phyloP scores from a whole-genome alignment of 1,139 yeast species.

The Barnettozyma hawaiiensis region DNA sequence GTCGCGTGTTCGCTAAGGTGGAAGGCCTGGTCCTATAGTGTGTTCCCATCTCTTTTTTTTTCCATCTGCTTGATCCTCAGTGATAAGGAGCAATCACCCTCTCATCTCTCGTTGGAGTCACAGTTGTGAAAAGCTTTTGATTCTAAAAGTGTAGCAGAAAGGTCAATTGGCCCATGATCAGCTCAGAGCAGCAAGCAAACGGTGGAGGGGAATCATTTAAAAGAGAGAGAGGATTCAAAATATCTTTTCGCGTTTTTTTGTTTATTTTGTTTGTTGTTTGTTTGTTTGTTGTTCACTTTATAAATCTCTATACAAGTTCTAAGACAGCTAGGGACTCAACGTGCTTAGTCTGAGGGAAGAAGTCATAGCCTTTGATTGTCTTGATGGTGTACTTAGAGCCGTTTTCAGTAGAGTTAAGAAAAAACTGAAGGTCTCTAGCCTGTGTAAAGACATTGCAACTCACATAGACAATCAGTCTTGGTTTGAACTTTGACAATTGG shows the following conservation, averaged over 20 bases:
- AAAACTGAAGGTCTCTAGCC: conserved; percentile 74
- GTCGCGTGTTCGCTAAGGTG: not conserved
- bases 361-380: conserved; percentile 75
- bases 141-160: not conserved
- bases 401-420: conserved; percentile 48
- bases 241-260: no score
- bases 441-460: conserved; percentile 89
- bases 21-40: not conserved
- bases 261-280: no score
- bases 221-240: not conserved
- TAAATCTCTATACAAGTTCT: conserved; percentile 8
- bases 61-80: not conserved
- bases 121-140: not conserved
- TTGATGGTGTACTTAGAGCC: conserved; percentile 45
- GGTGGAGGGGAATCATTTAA: no score
- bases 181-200: not conserved
- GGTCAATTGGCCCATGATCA: not conserved
- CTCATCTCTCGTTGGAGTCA: not conserved
- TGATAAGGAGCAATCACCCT: not conserved
- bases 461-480: conserved; percentile 69
- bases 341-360: conserved; percentile 88
- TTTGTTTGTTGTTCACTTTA: no score
- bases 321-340: conserved; percentile 82
- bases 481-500: conserved; percentile 65
- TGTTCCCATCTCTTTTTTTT: no score